Percentiles rank a stretch among this genome's conserved stretches.
These are phyloP conservation scores for Gnetum montanum DNA, from an alignment of 75 land plant species.

Conservation along the genomic window DNA sequence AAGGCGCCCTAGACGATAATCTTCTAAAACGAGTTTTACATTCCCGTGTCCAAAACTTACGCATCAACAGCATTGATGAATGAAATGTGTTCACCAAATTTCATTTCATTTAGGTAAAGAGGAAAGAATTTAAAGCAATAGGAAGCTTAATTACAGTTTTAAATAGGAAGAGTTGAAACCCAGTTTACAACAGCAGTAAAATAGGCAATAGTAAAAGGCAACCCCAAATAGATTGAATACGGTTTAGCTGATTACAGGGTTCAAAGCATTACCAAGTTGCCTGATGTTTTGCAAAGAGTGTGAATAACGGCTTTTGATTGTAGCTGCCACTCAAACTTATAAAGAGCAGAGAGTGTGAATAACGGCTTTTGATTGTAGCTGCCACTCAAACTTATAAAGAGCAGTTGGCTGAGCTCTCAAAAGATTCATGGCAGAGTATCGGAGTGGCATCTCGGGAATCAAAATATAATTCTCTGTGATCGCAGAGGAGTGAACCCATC, in stretches of 20 bases:
- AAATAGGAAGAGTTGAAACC: neutral
- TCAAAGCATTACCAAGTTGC: conserved; percentile 59
- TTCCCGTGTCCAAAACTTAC: no score
- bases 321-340: conserved; percentile 77
- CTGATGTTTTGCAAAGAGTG: conserved; percentile 57
- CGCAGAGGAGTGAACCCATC: conserved; percentile 90
- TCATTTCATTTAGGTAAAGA: no score
- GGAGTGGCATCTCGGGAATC: conserved; percentile 76
- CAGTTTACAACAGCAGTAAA: no score
- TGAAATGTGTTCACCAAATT: no score
- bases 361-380: conserved; percentile 50
- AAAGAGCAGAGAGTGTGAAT: conserved; percentile 65
- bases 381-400: conserved; percentile 77
- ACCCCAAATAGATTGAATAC: no score
- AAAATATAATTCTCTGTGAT: conserved; percentile 62
- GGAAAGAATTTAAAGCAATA: no score
- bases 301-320: conserved; percentile 59
- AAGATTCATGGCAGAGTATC: conserved; percentile 56
- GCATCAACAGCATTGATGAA: no score
- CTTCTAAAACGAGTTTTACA: no score
- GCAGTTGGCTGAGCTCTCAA: conserved; percentile 66
- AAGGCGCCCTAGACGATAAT: no score
- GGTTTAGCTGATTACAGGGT: no score
- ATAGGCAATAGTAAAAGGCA: neutral
- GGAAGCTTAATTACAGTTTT: no score